Evolutionary conservation across 164 flowering plant genomes (phyloP), one percentile per base, ranked within the genome.

Genomic region (Liquidambar formosana): DNA sequence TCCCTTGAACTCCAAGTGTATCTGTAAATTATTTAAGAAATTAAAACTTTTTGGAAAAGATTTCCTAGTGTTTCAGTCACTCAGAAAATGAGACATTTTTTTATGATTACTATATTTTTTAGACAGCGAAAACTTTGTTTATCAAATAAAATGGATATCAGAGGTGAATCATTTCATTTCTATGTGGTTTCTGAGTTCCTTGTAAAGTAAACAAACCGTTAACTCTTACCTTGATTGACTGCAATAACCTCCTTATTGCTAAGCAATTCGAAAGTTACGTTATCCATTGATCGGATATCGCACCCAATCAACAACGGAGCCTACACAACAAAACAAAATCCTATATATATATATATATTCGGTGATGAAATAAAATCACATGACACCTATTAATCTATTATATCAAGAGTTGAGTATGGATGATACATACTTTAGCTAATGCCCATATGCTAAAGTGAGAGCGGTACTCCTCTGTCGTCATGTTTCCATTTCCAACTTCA

Each of bases 361-460:
- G 41, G 41, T 33, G 41, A 33, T 33, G 2, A 33, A 33, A 33
- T 6, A 6, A 33, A 33, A 33, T 6, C 6, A 33, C 41, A 33
- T 33, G 41, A 33, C 41, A 33, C 41, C 4, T n/a, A n/a, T n/a
- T n/a, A n/a, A n/a, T n/a, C n/a, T n/a, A 33, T 33, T 33, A 33
- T 33, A 6, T 33, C 41, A 33, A 33, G 41, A n/a, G n/a, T n/a
- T n/a, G n/a, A n/a, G n/a, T n/a, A n/a, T n/a, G 41, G 6, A 33
- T 2, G 6, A 33, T 33, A 33, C 41, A 21, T 77, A 90, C 96
- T 82, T 90, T 90, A 1, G 68, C 80, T 54, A 91, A 57, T 63
- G 93, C 95, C 93, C 95, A 92, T 49, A 92, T 90, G 85, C 97
- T 92, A 70, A 92, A 88, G 71, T 92, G 95, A 2, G 92, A 82